These are phyloP conservation scores for Perilla frutescens DNA, from an alignment of 257 asterid species.

Conservation along the genomic window DNA sequence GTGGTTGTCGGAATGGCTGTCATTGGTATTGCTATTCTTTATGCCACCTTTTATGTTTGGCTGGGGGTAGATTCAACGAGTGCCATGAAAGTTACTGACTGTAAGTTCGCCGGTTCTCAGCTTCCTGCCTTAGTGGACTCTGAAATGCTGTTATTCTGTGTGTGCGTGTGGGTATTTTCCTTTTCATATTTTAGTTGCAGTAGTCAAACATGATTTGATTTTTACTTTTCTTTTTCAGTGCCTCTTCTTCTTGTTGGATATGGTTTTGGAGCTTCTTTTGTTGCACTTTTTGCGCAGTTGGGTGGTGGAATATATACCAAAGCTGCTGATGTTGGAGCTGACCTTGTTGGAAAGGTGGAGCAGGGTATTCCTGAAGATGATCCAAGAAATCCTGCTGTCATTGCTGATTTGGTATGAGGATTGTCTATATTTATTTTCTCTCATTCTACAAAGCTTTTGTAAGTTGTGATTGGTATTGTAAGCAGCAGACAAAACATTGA, in stretches of 20 bases:
- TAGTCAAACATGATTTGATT: conserved; percentile 24
- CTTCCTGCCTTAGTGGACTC: conserved; percentile 23
- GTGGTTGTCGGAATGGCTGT: conserved; percentile 99
- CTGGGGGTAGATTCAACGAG: conserved; percentile 91
- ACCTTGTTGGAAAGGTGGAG: conserved; percentile 98
- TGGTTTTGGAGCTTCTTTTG: conserved; percentile 99
- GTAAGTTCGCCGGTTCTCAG: conserved; percentile 56
- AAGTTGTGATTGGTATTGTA: conserved; percentile 18
- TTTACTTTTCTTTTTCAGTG: conserved; percentile 56
- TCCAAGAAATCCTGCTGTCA: conserved; percentile 99
- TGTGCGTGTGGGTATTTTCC: conserved; percentile 4
- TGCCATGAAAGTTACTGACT: conserved; percentile 85
- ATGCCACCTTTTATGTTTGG: conserved; percentile 86
- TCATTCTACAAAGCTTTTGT: conserved; percentile 22
- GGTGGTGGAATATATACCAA: conserved; percentile 98
- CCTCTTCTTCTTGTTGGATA: conserved; percentile 99
- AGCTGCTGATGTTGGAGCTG: conserved; percentile 99
- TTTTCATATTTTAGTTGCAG: conserved; percentile 9
- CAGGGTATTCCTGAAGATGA: conserved; percentile 99
- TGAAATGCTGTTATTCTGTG: conserved; percentile 9
- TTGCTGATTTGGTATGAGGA: conserved; percentile 86
- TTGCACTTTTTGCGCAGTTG: conserved; percentile 98
- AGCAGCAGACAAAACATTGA: conserved; percentile 19
- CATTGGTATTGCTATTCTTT: conserved; percentile 85
- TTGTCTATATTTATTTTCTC: conserved; percentile 21